Evolutionary conservation across 352 stramenopile genomes (phyloP).

Genomic region (Phytophthora uliginosa): DNA sequence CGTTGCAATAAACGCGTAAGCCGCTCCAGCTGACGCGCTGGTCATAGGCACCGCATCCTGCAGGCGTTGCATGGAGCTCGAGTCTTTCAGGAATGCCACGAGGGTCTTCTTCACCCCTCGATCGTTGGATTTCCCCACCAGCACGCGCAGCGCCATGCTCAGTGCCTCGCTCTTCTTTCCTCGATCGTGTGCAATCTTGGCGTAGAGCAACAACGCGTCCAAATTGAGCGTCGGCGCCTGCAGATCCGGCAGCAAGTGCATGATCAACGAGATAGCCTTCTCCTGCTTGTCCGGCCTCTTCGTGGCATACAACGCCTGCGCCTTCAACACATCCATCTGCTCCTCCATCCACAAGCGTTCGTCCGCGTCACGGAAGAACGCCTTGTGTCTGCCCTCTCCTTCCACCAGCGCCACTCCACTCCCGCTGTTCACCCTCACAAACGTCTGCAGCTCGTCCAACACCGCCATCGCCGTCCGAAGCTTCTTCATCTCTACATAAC

Average conservation of each 20-base stretch:
- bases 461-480: conserved; percentile 42
- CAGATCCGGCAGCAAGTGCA: conserved; percentile 65
- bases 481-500: conserved; percentile 46
- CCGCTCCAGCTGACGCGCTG: conserved; percentile 57
- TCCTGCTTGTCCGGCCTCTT: conserved; percentile 57
- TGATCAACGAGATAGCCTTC: conserved; percentile 60
- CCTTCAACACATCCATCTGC: conserved; percentile 62
- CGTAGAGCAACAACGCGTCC: conserved; percentile 76
- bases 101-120: conserved; percentile 60
- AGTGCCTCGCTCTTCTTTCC: conserved; percentile 70
- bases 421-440: conserved; percentile 47
- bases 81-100: conserved; percentile 52
- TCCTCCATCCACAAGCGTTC: conserved; percentile 50
- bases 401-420: neutral
- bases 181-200: conserved; percentile 66
- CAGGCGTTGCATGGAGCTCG: conserved; percentile 49
- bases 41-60: conserved; percentile 45
- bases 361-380: conserved; percentile 41
- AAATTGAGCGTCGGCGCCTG: conserved; percentile 63
- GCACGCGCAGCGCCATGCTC: conserved; percentile 72
- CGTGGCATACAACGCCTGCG: conserved; percentile 60
- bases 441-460: conserved; percentile 53
- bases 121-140: conserved; percentile 66
- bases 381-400: neutral
- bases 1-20: conserved; percentile 80